Evolutionary conservation across 306 rosid species (phyloP), one percentile per base, ranked within the genome.

Genomic region (Arachis stenosperma): DNA sequence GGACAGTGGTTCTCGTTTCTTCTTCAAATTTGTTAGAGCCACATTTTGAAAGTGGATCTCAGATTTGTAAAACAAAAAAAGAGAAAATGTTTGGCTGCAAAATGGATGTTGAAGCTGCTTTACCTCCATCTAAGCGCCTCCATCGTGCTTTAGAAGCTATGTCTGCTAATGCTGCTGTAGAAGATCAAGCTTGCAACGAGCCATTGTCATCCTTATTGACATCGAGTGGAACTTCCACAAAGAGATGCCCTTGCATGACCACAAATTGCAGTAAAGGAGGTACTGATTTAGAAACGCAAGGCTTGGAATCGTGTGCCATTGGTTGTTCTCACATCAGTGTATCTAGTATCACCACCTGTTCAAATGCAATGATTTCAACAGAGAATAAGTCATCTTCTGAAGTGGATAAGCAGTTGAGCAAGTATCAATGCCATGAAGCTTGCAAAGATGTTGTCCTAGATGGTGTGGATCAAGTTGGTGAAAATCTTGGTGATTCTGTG

Each of bases 101-200:
- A 3, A 77, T 89, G 66, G 90, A 87, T 79, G 93, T 89, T 54
- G 99, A 95, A 88, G 90, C 99, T 77, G 86, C 82, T 79, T 82
- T 95, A 70, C 99, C 99, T 9, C 99, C 98, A 39, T 90, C 98
- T 41, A 95, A 95, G 79, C 97, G 99, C 56, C 88, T 92, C 39
- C 93, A 95, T 70, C 99, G 99, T 67, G 99, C 99, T 77, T 77
- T 95, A 59, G 95, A 95, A 88, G 99, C 99, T 55, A 95, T 95
- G 99, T 95, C 96, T 81, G 98, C 97, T 75, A 86, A 87, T 88
- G 98, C 85, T 67, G 95, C 95, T 22, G 89, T 79, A 70, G 96
- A 89, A 80, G 88, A 65, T 81, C 83, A 81, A 67, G 80, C 73
- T 72, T 52, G 84, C 59, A 81, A 67, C 75, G 83, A 85, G 75